Evolutionary conservation across 768 basidiomycete genomes (phyloP).

Genomic region (Boletus pseudopeckii): DNA sequence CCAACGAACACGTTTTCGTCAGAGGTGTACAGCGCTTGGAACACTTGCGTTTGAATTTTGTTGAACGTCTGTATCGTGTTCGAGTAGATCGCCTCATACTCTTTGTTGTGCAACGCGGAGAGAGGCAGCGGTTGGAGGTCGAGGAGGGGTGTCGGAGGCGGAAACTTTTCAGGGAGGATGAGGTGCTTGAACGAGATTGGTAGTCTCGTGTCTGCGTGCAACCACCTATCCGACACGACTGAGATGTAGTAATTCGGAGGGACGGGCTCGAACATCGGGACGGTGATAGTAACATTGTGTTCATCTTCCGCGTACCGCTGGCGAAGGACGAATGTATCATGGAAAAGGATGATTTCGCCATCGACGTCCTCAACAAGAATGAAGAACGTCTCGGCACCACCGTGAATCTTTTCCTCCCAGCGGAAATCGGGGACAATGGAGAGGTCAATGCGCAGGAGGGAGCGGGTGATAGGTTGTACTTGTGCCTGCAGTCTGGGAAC

Average conservation of each 20-base stretch:
- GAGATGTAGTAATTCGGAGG: slow-evolving; percentile 99
- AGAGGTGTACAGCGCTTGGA: slow-evolving; percentile 94
- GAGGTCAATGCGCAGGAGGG: slow-evolving; percentile 86
- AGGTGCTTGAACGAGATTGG: slow-evolving; percentile 98
- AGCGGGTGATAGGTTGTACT: slow-evolving; percentile 94
- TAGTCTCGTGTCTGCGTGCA: slow-evolving; percentile 90
- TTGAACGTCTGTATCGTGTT: slow-evolving; percentile 84
- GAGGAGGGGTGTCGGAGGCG: slow-evolving; percentile 85
- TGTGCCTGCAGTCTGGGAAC: slow-evolving; percentile 77
- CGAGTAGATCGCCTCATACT: slow-evolving; percentile 85
- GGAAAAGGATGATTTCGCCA: slow-evolving; percentile 94
- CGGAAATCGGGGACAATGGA: slow-evolving; percentile 97
- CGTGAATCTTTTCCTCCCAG: slow-evolving; percentile 96
- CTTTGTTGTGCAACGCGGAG: slow-evolving; percentile 88
- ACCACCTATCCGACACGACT: slow-evolving; percentile 91
- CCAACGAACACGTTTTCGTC: slow-evolving; percentile 98
- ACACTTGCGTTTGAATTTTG: slow-evolving; percentile 99
- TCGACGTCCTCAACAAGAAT: slow-evolving; percentile 97
- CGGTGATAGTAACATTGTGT: slow-evolving; percentile 90
- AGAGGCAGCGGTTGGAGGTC: slow-evolving; percentile 90
- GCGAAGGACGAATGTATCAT: slow-evolving; percentile 88
- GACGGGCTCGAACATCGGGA: slow-evolving; percentile 95
- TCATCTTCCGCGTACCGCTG: slow-evolving; percentile 92
- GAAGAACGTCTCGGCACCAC: slow-evolving; percentile 83
- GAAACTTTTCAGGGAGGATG: slow-evolving; percentile 96